Evolutionary conservation across 768 basidiomycete genomes (phyloP).

Genomic region (Russula lepida): DNA sequence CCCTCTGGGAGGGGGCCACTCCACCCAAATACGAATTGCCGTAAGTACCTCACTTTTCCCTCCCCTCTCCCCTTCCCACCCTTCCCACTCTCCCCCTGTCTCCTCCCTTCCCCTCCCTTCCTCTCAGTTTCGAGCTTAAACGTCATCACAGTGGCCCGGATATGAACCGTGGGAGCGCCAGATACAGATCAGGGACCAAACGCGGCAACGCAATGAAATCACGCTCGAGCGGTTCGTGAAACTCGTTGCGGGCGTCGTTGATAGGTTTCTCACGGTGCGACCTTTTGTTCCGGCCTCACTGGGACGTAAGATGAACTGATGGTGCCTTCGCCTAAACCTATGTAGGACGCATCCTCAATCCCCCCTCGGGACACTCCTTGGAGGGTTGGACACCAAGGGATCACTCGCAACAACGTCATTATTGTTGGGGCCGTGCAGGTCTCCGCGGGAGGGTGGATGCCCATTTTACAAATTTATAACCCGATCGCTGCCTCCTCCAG

Average conservation of each 20-base stretch:
- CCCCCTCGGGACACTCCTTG: not conserved
- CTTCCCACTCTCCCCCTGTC: not conserved
- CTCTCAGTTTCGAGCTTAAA: not conserved
- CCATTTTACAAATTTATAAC: slow-evolving; percentile 9
- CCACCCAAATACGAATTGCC: slow-evolving; percentile 15
- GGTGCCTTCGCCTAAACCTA: not conserved
- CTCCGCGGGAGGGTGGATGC: slow-evolving; percentile 19
- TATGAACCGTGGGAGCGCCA: slow-evolving; percentile 16
- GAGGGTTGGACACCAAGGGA: not conserved
- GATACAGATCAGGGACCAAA: slow-evolving; percentile 18
- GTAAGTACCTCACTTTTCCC: not conserved
- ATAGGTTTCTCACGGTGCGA: slow-evolving; percentile 15
- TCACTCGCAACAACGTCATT: slow-evolving; percentile 6
- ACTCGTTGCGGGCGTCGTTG: slow-evolving; percentile 14
- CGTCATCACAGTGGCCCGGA: slow-evolving; percentile 8
- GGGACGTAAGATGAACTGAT: not conserved
- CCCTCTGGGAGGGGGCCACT: slow-evolving; percentile 14
- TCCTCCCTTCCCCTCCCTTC: too few relatives aligned
- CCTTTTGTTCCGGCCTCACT: not conserved
- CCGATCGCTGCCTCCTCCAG: not conserved
- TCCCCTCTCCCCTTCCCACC: not conserved
- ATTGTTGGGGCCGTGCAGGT: slow-evolving; percentile 16
- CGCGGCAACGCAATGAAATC: slow-evolving; percentile 15
- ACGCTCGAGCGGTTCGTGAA: slow-evolving; percentile 16
- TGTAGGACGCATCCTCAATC: not conserved